These are phyloP conservation scores for Wickerhamomyces sp. DNA, from an alignment of 1,139 yeast genomes.

Conservation along the genomic window DNA sequence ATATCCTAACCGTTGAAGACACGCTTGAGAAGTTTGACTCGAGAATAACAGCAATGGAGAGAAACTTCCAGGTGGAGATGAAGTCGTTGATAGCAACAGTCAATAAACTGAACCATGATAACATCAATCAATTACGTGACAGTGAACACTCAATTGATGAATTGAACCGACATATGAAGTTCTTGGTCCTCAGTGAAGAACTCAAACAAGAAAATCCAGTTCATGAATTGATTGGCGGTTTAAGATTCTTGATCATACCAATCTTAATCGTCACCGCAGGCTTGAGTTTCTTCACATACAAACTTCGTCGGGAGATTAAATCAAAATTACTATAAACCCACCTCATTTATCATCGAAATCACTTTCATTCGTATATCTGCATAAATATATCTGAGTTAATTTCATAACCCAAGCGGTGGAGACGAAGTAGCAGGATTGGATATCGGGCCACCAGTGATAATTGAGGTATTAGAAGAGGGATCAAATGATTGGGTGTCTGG, in stretches of 20 bases:
- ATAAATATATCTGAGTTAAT: no score
- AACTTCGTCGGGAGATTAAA: conserved; percentile 35
- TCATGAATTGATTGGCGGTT: conserved; percentile 29
- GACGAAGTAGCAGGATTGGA: no score
- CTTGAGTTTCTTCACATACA: conserved; percentile 34
- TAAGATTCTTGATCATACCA: conserved; percentile 32
- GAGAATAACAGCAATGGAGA: conserved; percentile 8
- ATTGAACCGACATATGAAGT: conserved; percentile 21
- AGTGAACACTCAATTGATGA: conserved; percentile 24
- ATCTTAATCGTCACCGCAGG: conserved; percentile 27
- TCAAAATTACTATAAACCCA: conserved; percentile 28
- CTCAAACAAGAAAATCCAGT: conserved; percentile 28
- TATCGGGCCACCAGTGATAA: background rate
- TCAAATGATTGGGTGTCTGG: conserved; percentile 5
- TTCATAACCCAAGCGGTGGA: background rate
- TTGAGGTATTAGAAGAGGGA: background rate
- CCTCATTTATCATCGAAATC: background rate
- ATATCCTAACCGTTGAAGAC: conserved; percentile 3
- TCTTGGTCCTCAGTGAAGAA: conserved; percentile 27
- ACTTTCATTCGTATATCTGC: background rate
- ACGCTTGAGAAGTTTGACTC: conserved; percentile 4
- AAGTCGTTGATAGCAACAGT: conserved; percentile 9
- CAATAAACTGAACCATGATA: conserved; percentile 19
- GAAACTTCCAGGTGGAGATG: conserved; percentile 8
- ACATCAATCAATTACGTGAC: conserved; percentile 26